Evolutionary conservation across 1,284 basidiomycete species (phyloP), one percentile per base, ranked within the genome.

Genomic region (Anthracocystis setariae): DNA sequence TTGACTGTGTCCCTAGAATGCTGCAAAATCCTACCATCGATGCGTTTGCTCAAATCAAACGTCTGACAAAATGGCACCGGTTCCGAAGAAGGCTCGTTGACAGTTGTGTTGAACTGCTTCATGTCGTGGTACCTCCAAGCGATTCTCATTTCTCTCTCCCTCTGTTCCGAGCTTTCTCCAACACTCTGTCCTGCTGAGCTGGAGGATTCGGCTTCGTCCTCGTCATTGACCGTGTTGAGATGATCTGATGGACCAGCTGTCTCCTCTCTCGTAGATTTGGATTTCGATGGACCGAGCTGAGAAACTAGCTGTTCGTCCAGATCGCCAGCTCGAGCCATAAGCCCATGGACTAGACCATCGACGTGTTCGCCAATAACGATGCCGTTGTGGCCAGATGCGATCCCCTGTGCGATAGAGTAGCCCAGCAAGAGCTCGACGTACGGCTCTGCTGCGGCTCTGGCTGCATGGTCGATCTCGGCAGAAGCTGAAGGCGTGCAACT

Each of bases 41-140:
- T 77, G 9, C 75, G 77, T 25, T 71, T 76, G 5, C 89, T 89
- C 53, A 94, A 84, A 80, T 93, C 92, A 78, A 93, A 91, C 3
- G 87, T 85, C 50, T 85, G 85, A 78, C 90, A 92, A 77, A 88
- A 91, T 23, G 88, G 86, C 53, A 39, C 32, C 1, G 58, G 46
- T 17, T 64, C 60, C 0, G 40, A 24, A 8, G 46, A 46, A 0
- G 62, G 52, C 39, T 66, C 56, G 47, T 65, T 79, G 25, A 95
- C 89, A 1, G 92, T 93, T 1, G 93, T 96, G 84, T 91, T 89
- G 83, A 95, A 95, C 83, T 88, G 90, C 84, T 90, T 92, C 91
- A 96, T 91, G 64, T 89, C 87, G 77, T 92, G 91, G 83, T 98
- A 98, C 78, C 95, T 87, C 92, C 95, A 98, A 37, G 95, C 95